A percentile compares a stretch with the other conserved stretches of the same genome.
Conservation (phyloP, 257 asterid species). For the Buddleja alternifolia region DNA sequence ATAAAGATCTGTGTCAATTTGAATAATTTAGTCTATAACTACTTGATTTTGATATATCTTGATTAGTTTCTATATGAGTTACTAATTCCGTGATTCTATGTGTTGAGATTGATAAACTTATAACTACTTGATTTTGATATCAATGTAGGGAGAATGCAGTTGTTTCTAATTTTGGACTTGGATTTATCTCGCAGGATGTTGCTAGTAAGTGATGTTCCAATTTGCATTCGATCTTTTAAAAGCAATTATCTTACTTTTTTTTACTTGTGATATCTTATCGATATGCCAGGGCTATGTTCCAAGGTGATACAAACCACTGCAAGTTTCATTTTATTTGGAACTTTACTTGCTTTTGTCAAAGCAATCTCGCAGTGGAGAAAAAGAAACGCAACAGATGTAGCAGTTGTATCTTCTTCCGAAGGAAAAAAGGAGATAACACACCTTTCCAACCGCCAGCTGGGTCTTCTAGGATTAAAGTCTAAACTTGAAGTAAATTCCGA, state of each 20-base stretch:
- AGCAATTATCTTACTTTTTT: conserved; percentile 7
- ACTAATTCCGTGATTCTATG: no score
- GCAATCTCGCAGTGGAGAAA: conserved; percentile 64
- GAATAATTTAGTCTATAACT: no score
- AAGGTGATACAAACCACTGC: conserved; percentile 51
- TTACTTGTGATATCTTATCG: conserved; percentile 17
- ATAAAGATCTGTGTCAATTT: no score
- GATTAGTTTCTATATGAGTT: no score
- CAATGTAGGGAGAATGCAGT: conserved; percentile 53
- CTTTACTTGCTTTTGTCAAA: conserved; percentile 64
- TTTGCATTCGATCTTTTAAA: neutral
- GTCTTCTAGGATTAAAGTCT: conserved; percentile 73
- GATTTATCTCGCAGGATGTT: conserved; percentile 51
- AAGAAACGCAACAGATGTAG: conserved; percentile 43
- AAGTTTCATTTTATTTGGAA: conserved; percentile 53
- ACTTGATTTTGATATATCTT: no score
- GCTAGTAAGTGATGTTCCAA: conserved; percentile 58
- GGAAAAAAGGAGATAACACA: conserved; percentile 63
- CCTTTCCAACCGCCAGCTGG: conserved; percentile 75
- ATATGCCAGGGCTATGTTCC: conserved; percentile 55
- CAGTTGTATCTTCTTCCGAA: conserved; percentile 55
- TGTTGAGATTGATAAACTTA: conserved; percentile 16
- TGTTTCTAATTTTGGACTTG: conserved; percentile 39
- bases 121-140: conserved; percentile 19
- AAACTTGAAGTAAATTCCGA: conserved; percentile 45